Evolutionary conservation across 148 eudicot genomes (phyloP), one percentile per base, ranked within the genome.

Genomic region (Cornus controversa): DNA sequence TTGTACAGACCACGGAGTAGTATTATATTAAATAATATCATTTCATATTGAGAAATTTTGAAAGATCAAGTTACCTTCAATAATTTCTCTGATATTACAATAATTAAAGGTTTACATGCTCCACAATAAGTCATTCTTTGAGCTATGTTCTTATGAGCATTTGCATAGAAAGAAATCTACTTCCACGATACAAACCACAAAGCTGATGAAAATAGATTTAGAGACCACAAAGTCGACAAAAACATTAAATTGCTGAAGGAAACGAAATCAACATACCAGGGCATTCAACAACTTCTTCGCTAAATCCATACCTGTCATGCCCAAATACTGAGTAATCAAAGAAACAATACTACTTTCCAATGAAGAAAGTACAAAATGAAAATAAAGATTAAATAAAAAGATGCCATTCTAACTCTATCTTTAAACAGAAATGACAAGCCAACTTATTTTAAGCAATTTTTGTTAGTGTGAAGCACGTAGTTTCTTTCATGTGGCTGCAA

Each of bases 271-370:
- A 53, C 79, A 29, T 86, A 90, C 94, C 87, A 79, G 98, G 98
- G 83, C 93, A 91, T 82, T 95, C 99, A 34, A 96, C 98, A 73
- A 96, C 91, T 88, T 96, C 97, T 82, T 83, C 80, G 87, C 99
- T 95, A 81, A 95, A 95, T 74, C 99, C 99, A 78, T 95, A 90
- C 88, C 94, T 90, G 83, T 36, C 77, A 72, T 66, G 63, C 37
- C 34, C 74, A 80, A 75, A 66, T 26, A 31, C 16, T 7, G 3
- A 34, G 37, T 54, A n/a, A 42, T 80, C 60, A 77, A 67, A 58
- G 54, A 67, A 40, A 23, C 25, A 69, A 69, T 16, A 27, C 20
- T 16, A 20, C 71, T n/a, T 24, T 10, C 53, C 4, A 6, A 57
- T n/a, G 27, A 78, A 60, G 23, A 29, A 18, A 66, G 2, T 69